Base-by-base conservation (phyloP, 1,284 basidiomycete species). In the Cutaneotrichosporon cyanovorans region DNA sequence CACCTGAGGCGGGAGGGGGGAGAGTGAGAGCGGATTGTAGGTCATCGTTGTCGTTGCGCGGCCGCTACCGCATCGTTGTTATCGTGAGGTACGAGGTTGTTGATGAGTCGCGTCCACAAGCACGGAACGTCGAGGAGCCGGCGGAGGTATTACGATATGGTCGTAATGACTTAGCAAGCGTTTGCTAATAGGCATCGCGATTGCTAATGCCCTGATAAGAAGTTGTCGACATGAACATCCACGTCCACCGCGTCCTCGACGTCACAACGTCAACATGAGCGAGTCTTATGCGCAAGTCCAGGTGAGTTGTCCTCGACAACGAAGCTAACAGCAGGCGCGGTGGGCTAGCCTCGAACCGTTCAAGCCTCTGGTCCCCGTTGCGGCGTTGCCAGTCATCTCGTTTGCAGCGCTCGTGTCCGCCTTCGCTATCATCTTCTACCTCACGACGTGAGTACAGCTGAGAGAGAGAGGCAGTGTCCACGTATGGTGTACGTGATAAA, bases 361-460 rank as follows among this genome's bases (percentile, higher is more conserved):
- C 73, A 54, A 76, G 12, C 85, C 88, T 18, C 71, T 78, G 58
- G 68, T 91, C 48, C 75, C 85, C 16, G 78, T 81, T 31, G 66
- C 72, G 1, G 61, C 82, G 21, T 76, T 92, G 28, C 85, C 86
- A 6, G 79, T 78, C 62, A 73, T 91, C 60, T 84, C 89, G 7
- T 77, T 86, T 62, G 42, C 84, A 56, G 78, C 84, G 56, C 78
- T 92, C 46, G 63, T 78, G 2, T 71, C 78, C 20, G 87, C 87
- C 2, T 91, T 93, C 63, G 78, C 66, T 18, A 79, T 91, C 40
- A 79, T 83, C 0, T 92, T 92, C 75, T 87, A 89, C 74, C 88
- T 87, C 69, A 83, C 88, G 49, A 91, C 86, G 89, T 89, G 66
- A 62, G 74, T 69, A 6, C 9, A 3, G 16, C n/a, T n/a, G n/a